Evolutionary conservation across 139 green algal genomes (phyloP).

Genomic region (Closterium sp.): DNA sequence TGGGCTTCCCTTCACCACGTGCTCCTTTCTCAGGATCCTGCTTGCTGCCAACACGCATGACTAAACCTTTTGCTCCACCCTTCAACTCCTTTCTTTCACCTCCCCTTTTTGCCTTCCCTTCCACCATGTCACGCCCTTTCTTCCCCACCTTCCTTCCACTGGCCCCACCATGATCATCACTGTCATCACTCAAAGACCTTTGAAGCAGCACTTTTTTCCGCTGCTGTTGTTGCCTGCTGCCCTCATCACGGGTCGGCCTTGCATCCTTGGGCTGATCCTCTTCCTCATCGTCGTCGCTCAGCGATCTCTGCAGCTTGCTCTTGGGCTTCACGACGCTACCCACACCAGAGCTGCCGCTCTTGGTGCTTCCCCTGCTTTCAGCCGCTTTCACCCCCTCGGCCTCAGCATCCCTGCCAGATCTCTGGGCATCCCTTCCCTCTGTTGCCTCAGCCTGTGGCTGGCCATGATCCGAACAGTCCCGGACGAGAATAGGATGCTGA

Average conservation of each 20-base stretch:
- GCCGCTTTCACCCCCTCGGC: neutral
- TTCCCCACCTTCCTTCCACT: no score
- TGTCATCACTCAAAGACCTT: neutral
- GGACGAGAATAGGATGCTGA: neutral
- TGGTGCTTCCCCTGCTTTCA: neutral
- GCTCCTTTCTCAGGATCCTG: no score
- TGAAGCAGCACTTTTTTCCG: neutral
- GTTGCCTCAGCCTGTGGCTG: neutral
- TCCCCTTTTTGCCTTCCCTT: no score
- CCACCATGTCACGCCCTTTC: no score
- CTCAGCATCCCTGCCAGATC: neutral
- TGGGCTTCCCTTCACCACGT: no score
- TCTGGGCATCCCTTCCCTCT: neutral
- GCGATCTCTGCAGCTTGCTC: neutral
- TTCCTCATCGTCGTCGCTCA: neutral
- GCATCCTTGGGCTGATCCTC: neutral
- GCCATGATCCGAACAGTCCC: neutral
- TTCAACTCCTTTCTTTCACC: no score
- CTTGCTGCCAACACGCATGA: no score
- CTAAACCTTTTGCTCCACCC: no score
- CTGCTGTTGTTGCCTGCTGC: neutral
- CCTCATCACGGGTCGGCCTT: neutral
- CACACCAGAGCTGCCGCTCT: no score
- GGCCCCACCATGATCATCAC: neutral
- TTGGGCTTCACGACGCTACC: neutral